Evolutionary conservation across 768 basidiomycete genomes (phyloP).

Genomic region (Trametes sanguinea): DNA sequence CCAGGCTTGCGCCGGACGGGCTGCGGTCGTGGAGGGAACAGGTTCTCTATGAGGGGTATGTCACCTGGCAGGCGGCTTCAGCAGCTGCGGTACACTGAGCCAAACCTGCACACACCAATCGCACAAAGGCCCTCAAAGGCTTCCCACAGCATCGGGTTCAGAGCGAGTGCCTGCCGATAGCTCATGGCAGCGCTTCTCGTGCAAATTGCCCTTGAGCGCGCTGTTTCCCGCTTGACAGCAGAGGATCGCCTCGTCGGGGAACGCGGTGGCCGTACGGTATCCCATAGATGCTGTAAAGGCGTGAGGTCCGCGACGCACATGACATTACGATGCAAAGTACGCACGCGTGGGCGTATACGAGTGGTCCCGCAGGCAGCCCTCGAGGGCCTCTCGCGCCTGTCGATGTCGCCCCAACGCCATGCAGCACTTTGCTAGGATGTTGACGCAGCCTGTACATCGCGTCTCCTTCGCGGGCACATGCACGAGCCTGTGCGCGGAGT

Average conservation of each 20-base stretch:
- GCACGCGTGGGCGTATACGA: slow-evolving; percentile 58
- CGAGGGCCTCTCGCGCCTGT: slow-evolving; percentile 73
- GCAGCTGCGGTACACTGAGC: not conserved
- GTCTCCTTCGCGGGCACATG: slow-evolving; percentile 55
- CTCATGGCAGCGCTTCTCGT: slow-evolving; percentile 69
- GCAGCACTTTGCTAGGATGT: slow-evolving; percentile 80
- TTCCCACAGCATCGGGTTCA: slow-evolving; percentile 88
- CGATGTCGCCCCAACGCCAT: slow-evolving; percentile 70
- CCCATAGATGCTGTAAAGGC: slow-evolving; percentile 52
- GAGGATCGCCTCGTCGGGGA: slow-evolving; percentile 73
- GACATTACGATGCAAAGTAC: slow-evolving; percentile 30
- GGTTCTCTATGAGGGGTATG: slow-evolving; percentile 67
- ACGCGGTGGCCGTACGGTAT: slow-evolving; percentile 53
- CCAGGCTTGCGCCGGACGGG: slow-evolving; percentile 53
- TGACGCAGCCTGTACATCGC: slow-evolving; percentile 72
- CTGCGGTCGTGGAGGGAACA: slow-evolving; percentile 65
- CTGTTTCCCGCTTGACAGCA: slow-evolving; percentile 76
- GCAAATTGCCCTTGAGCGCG: slow-evolving; percentile 78
- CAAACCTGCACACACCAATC: slow-evolving; percentile 52
- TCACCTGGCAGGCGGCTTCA: slow-evolving; percentile 47
- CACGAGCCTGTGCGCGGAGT: slow-evolving; percentile 74
- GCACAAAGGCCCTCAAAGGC: slow-evolving; percentile 87
- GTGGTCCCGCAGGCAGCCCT: slow-evolving; percentile 56
- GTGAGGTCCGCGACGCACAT: slow-evolving; percentile 18
- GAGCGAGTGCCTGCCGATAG: slow-evolving; percentile 68